These are phyloP conservation scores for Xylariaceae sp. DNA, from an alignment of 2,329 filamentous ascomycete species.

Conservation along the genomic window DNA sequence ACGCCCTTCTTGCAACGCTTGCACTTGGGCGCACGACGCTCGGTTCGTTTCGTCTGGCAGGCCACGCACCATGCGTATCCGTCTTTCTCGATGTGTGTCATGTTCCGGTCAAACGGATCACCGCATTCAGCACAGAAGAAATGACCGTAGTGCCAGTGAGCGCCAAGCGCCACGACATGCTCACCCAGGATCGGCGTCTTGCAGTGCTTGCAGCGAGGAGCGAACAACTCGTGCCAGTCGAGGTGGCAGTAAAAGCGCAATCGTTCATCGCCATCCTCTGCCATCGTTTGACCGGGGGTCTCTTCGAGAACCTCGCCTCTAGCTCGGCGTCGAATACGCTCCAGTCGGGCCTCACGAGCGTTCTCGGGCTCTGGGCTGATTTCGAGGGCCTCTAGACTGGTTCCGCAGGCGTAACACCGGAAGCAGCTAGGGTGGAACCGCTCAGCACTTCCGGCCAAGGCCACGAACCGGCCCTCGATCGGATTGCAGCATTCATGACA, in stretches of 20 bases:
- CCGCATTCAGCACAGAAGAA: constrained; percentile 99
- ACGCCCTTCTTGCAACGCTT: constrained; percentile 78
- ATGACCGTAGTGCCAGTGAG: constrained; percentile 95
- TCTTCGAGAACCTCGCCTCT: constrained; percentile 56
- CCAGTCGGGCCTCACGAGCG: constrained; percentile 64
- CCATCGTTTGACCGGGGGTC: constrained; percentile 56
- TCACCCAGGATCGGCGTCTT: constrained; percentile 94
- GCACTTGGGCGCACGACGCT: constrained; percentile 83
- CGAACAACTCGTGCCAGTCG: constrained; percentile 96
- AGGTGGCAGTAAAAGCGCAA: constrained; percentile 93
- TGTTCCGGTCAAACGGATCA: constrained; percentile 75
- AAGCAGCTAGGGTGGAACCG: constrained; percentile 95
- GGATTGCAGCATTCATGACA: constrained; percentile 80
- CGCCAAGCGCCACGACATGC: constrained; percentile 85
- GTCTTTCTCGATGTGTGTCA: constrained; percentile 83
- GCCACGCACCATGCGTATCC: constrained; percentile 95
- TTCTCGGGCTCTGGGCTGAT: constrained; percentile 87
- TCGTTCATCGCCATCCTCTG: constrained; percentile 66
- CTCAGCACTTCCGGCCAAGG: constrained; percentile 63
- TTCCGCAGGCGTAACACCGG: constrained; percentile 79
- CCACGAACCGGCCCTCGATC: constrained; percentile 87
- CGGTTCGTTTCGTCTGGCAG: constrained; percentile 88
- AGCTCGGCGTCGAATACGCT: constrained; percentile 61
- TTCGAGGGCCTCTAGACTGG: constrained; percentile 85
- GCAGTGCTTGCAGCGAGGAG: constrained; percentile 90